Base-by-base conservation (phyloP, 2,329 filamentous ascomycete genomes). In the Aphanocladium album region DNA sequence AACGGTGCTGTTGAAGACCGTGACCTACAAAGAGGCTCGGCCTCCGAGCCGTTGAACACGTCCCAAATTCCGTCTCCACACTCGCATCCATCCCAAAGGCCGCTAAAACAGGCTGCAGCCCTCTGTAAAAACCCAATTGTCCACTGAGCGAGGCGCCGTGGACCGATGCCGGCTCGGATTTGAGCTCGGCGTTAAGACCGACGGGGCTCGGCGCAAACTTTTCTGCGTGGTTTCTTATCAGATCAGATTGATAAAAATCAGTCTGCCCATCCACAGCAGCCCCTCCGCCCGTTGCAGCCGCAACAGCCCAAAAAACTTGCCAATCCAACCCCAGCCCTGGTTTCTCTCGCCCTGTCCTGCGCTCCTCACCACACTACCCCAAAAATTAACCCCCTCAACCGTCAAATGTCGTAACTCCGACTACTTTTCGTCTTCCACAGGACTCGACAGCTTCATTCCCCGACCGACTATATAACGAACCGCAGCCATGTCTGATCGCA, bases 211-310 rank as follows among this genome's bases (percentile, higher is more conserved):
- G 58, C 51, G 64, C 62, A 66, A 70, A 71, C 64, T 62, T 69
- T 64, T 69, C 67, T 65, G 62, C 47, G 61, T 25, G 16, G 43
- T 51, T 58, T 52, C 54, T 72, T 74, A 75, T 75, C 73, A 72
- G 73, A 74, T 74, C 66, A 70, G 73, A 75, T 75, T 75, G 73
- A 75, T 75, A 74, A 75, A 72, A 67, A 66, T 66, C 49, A 49
- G 45, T 11, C 17, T 41, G 23, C 61, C 69, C 67, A 67, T 68
- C 64, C 61, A 63, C n/a, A n/a, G n/a, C 62, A 67, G 61, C 60
- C 57, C 64, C 65, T 66, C 69, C 68, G 62, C 51, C 49, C 57
- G 52, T 46, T 63, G 23, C n/a, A 41, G 37, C 39, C 39, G 35
- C 45, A 14, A 39, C 8, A 21, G n/a, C 35, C 47, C 47, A 23